These are phyloP conservation scores for Fragosphaeria purpurea DNA, from an alignment of 2,329 filamentous ascomycete genomes.

Conservation along the genomic window DNA sequence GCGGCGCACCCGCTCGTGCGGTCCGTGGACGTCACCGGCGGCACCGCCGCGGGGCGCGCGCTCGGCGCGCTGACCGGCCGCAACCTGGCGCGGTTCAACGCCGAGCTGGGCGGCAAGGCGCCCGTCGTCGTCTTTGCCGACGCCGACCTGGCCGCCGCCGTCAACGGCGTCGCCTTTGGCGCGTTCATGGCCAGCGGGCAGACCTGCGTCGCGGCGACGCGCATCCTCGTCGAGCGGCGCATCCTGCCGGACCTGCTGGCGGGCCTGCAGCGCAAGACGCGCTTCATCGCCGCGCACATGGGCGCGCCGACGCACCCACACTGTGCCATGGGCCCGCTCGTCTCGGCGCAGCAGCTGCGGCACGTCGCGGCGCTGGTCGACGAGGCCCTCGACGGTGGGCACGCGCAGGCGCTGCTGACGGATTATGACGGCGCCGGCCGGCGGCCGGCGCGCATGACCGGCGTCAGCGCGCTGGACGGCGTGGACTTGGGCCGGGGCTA, in stretches of 20 bases:
- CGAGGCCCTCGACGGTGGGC: conserved; percentile 48
- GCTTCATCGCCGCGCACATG: conserved; percentile 43
- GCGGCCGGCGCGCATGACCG: conserved; percentile 34
- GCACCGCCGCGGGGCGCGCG: conserved; percentile 57
- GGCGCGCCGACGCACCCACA: conserved; percentile 45
- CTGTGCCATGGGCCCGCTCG: conserved; percentile 55
- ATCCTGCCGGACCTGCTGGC: conserved; percentile 57
- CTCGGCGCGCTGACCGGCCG: conserved; percentile 57
- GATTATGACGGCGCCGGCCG: too few relatives aligned
- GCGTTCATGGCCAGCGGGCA: conserved; percentile 47
- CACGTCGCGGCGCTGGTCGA: conserved; percentile 57
- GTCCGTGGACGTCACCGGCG: conserved; percentile 68
- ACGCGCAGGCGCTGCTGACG: conserved; percentile 28
- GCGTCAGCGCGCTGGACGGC: conserved; percentile 37
- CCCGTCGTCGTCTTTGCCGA: conserved; percentile 58
- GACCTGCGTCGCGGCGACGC: conserved; percentile 58
- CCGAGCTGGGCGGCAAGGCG: conserved; percentile 63
- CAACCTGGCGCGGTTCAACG: conserved; percentile 60
- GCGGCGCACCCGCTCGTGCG: conserved; percentile 41
- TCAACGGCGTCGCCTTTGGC: conserved; percentile 57
- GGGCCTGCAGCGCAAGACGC: conserved; percentile 53
- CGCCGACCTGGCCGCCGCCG: conserved; percentile 54
- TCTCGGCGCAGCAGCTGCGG: conserved; percentile 51
- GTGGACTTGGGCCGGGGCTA: conserved; percentile 49
- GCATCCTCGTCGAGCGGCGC: conserved; percentile 61